Evolutionary conservation across 2,329 filamentous ascomycete species (phyloP).

Genomic region (Fusarium acutatum): DNA sequence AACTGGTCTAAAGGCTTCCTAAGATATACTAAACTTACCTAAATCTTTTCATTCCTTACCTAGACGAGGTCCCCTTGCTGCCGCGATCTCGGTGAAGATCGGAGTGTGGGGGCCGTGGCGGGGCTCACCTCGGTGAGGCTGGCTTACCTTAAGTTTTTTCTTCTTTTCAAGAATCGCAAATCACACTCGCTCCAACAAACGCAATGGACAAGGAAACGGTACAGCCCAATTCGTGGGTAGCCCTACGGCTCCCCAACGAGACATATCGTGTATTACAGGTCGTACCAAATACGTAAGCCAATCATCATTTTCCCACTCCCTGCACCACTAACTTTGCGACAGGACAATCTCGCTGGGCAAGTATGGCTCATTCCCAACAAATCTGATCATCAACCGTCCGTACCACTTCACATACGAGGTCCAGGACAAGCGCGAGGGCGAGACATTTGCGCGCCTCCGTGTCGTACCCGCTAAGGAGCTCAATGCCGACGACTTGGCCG

Average conservation of each 20-base stretch:
- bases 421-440: slow-evolving; percentile 72
- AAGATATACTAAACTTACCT: background rate
- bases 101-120: slow-evolving; percentile 27
- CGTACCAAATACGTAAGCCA: slow-evolving; percentile 65
- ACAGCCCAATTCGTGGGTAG: slow-evolving; percentile 68
- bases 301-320: background rate
- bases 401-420: slow-evolving; percentile 94
- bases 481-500: slow-evolving; percentile 77
- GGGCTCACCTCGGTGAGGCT: slow-evolving; percentile 46
- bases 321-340: slow-evolving; percentile 40
- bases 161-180: slow-evolving; percentile 18
- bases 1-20: background rate
- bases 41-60: background rate
- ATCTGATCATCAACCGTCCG: slow-evolving; percentile 89
- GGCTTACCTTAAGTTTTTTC: slow-evolving; percentile 39
- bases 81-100: slow-evolving; percentile 24
- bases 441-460: slow-evolving; percentile 74
- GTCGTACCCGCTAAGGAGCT: slow-evolving; percentile 83
- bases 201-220: slow-evolving; percentile 46
- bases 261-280: slow-evolving; percentile 66
- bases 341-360: slow-evolving; percentile 91
- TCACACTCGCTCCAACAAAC: slow-evolving; percentile 8
- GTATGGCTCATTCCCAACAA: slow-evolving; percentile 89
- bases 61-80: background rate
- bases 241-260: slow-evolving; percentile 67